Evolutionary conservation across 192 early-diverging fungal species (phyloP).

Genomic region (Glomus cerebriforme): DNA sequence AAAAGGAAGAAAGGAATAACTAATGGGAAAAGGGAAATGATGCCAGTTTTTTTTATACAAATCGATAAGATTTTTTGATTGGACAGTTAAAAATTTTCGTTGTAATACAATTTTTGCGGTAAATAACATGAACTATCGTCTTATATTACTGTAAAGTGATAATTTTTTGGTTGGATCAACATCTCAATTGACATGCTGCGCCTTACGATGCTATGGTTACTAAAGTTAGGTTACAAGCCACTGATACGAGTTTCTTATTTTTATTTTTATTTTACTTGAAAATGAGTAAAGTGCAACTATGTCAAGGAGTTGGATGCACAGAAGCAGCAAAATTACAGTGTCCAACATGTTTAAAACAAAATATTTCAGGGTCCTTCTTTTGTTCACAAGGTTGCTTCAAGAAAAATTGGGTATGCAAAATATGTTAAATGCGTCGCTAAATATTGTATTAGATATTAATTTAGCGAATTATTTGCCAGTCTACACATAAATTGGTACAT

Average conservation of each 20-base stretch:
- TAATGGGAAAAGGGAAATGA: neutral
- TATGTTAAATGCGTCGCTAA: neutral
- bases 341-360: constrained; percentile 77
- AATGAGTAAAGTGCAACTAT: constrained; percentile 33
- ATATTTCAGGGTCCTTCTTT: constrained; percentile 67
- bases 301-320: constrained; percentile 55
- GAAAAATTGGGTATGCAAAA: constrained; percentile 59
- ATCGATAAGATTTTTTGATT: neutral
- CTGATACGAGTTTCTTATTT: no score
- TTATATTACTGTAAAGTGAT: no score
- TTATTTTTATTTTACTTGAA: neutral
- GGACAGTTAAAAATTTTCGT: neutral
- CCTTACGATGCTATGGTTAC: no score
- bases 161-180: no score
- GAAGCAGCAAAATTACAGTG: constrained; percentile 75
- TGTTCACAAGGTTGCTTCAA: constrained; percentile 84
- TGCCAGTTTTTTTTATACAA: neutral
- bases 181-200: no score
- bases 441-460: neutral
- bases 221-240: no score
- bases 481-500: constrained; percentile 24
- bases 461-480: neutral
- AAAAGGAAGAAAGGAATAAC: neutral
- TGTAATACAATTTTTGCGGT: neutral
- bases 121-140: no score